These are phyloP conservation scores for Crithidia mellificae DNA, from an alignment of 208 protist genomes.

Conservation along the genomic window DNA sequence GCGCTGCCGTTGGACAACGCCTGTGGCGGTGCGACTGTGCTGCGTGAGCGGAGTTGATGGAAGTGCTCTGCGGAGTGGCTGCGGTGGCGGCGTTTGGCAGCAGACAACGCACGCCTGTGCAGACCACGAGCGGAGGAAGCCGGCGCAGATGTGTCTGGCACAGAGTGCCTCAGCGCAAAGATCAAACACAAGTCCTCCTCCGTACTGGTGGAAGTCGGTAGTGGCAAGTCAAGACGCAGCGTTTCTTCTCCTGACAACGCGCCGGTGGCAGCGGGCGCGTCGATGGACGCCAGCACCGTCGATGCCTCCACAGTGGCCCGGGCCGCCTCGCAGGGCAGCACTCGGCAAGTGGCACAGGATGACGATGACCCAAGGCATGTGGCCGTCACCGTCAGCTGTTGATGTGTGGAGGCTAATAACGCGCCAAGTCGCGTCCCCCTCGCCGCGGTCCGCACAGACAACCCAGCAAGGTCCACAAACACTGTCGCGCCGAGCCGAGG, in stretches of 20 bases:
- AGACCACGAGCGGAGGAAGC: background rate
- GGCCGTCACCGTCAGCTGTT: background rate
- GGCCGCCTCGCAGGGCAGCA: background rate
- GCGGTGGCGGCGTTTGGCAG: background rate
- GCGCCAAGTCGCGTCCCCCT: background rate
- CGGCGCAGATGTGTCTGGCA: background rate
- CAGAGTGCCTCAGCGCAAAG: background rate
- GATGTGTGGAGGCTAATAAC: background rate
- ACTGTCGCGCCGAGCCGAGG: conserved; percentile 16
- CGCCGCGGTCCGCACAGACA: background rate
- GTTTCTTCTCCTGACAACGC: background rate
- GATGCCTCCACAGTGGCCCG: conserved; percentile 7
- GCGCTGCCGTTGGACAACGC: background rate
- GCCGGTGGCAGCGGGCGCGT: background rate
- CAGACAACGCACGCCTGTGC: background rate
- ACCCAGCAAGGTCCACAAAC: conserved; percentile 23
- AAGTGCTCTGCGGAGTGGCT: conserved; percentile 7
- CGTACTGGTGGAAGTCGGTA: background rate
- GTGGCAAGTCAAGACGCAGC: conserved; percentile 13
- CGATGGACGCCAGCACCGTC: background rate
- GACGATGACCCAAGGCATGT: background rate
- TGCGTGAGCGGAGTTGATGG: conserved; percentile 5
- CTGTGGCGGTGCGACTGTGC: background rate
- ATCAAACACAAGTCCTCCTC: conserved; percentile 7
- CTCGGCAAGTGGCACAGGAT: background rate